Conservation (phyloP, 192 early-diverging fungal species). For the Mortierella alpina region DNA sequence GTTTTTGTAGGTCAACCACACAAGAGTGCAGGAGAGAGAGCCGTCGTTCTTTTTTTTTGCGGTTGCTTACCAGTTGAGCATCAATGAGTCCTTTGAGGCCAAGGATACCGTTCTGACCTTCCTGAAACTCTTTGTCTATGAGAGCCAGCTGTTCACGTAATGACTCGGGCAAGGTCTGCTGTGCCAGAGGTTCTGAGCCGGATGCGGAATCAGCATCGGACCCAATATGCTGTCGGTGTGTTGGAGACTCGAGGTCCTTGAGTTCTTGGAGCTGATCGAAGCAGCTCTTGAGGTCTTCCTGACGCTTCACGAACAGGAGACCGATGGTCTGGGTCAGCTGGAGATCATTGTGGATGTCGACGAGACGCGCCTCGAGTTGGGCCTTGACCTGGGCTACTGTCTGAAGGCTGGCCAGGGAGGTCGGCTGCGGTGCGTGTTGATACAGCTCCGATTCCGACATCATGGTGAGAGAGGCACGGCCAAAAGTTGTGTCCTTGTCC, state of each 20-base stretch:
- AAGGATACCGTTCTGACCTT: slow-evolving; percentile 43
- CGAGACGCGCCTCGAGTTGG: slow-evolving; percentile 37
- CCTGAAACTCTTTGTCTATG: slow-evolving; percentile 43
- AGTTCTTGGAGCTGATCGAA: slow-evolving; percentile 42
- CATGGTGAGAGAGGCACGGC: not conserved
- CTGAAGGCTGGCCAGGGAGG: slow-evolving; percentile 37
- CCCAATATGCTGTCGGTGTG: not conserved
- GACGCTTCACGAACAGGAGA: slow-evolving; percentile 42
- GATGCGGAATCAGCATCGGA: slow-evolving; percentile 8
- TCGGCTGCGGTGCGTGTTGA: slow-evolving; percentile 1
- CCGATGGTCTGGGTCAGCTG: slow-evolving; percentile 49
- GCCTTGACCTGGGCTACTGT: slow-evolving; percentile 33
- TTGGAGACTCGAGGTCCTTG: slow-evolving; percentile 2
- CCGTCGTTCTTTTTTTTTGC: not conserved
- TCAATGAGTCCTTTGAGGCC: slow-evolving; percentile 49
- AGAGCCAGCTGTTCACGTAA: slow-evolving; percentile 34
- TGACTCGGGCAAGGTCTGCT: slow-evolving; percentile 25
- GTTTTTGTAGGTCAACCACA: not conserved
- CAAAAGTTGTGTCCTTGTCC: too few relatives aligned
- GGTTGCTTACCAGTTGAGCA: slow-evolving; percentile 44
- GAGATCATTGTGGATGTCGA: slow-evolving; percentile 36
- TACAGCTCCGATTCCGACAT: slow-evolving; percentile 17
- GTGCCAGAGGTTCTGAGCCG: slow-evolving; percentile 10
- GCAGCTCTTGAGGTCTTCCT: slow-evolving; percentile 38
- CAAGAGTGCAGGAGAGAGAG: not conserved